phyloP scores from a whole-genome alignment of 2,329 filamentous ascomycete genomes.

The Microcyclospora pomicola region DNA sequence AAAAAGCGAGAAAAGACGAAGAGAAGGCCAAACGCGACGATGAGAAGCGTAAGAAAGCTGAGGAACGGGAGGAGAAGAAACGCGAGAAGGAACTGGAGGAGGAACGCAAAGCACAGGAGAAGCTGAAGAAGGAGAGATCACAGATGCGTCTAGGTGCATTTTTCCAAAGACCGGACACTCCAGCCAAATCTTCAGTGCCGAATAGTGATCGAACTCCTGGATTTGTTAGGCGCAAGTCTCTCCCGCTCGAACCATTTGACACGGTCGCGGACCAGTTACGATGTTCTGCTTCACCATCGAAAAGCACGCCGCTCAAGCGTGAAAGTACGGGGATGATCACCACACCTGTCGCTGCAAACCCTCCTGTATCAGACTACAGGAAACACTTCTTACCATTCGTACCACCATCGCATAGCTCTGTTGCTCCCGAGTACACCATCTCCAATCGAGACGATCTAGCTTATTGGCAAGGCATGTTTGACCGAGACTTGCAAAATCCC shows the following conservation, averaged over 20 bases:
- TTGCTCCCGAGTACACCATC: conserved; percentile 45
- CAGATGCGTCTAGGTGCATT: conserved; percentile 30
- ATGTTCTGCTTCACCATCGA: conserved; percentile 13
- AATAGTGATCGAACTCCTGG: conserved; percentile 9
- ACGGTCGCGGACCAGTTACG: conserved; percentile 13
- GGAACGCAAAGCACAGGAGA: conserved; percentile 17
- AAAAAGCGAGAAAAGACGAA: conserved; percentile 22
- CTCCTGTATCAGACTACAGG: conserved; percentile 30
- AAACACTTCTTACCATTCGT: conserved; percentile 72
- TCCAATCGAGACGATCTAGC: conserved; percentile 11
- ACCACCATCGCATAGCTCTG: conserved; percentile 54
- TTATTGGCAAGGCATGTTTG: conserved; percentile 15
- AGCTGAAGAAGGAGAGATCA: conserved; percentile 18
- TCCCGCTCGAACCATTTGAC: conserved; percentile 21
- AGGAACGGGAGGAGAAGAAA: conserved; percentile 27
- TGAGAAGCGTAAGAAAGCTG: conserved; percentile 26
- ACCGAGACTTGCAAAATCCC: conserved; percentile 17
- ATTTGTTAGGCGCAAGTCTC: conserved; percentile 22
- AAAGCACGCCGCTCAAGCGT: conserved; percentile 7
- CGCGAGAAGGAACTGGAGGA: conserved; percentile 25
- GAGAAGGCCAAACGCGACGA: conserved; percentile 15
- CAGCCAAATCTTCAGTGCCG: conserved; percentile 12
- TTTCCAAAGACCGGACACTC: conserved; percentile 27
- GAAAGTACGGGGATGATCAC: background rate
- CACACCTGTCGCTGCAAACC: conserved; percentile 12